Evolutionary conservation across 768 basidiomycete species (phyloP).

Genomic region (Rhizopogon vinicolor): DNA sequence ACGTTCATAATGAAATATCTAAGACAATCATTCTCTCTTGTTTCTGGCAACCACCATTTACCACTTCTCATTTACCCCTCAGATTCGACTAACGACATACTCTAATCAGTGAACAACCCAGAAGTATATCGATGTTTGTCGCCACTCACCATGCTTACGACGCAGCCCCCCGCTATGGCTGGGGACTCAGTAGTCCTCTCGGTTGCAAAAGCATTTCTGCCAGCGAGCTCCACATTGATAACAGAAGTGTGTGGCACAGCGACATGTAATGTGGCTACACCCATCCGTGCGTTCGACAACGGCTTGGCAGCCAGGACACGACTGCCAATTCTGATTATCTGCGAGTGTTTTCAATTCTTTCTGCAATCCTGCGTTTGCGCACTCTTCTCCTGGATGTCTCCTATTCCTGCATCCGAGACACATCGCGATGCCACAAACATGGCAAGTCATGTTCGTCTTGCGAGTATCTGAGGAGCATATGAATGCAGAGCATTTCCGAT

Average conservation of each 20-base stretch:
- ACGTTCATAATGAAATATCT: background rate
- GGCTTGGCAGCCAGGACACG: slow-evolving; percentile 51
- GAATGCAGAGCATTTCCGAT: slow-evolving; percentile 45
- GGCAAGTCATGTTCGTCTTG: slow-evolving; percentile 28
- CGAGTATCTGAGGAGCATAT: slow-evolving; percentile 29
- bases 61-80: no score
- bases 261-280: slow-evolving; percentile 58
- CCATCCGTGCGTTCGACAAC: slow-evolving; percentile 52
- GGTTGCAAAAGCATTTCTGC: slow-evolving; percentile 5
- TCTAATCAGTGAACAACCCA: background rate
- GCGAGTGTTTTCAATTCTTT: slow-evolving; percentile 46
- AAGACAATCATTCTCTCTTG: background rate
- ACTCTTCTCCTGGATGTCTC: slow-evolving; percentile 36
- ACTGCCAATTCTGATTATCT: slow-evolving; percentile 46
- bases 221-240: slow-evolving; percentile 15
- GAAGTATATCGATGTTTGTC: background rate
- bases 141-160: background rate
- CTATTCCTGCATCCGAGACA: slow-evolving; percentile 47
- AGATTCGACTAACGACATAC: background rate
- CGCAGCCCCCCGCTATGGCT: background rate
- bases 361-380: slow-evolving; percentile 37
- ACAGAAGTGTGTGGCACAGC: slow-evolving; percentile 30
- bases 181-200: background rate
- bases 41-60: background rate
- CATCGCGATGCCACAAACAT: slow-evolving; percentile 32